phyloP scores from a whole-genome alignment of 768 basidiomycete species.

The Boletus subparvulus region DNA sequence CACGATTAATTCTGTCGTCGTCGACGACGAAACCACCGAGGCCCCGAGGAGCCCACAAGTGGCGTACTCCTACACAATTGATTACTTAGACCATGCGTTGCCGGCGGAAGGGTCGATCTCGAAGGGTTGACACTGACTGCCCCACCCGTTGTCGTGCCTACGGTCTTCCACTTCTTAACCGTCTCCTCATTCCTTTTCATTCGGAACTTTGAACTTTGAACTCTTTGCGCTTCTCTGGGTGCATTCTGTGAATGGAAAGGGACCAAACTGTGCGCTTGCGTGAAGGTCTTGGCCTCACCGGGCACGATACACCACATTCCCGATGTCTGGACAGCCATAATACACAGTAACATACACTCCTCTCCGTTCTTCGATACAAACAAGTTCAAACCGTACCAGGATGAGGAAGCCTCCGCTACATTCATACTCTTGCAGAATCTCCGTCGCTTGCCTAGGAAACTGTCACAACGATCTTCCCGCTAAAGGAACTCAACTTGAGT shows the following conservation, averaged over 20 bases:
- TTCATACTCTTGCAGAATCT: slow-evolving; percentile 6
- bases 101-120: slow-evolving; percentile 3
- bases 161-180: neutral
- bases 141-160: slow-evolving; percentile 12
- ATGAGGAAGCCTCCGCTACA: neutral
- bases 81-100: neutral
- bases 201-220: slow-evolving; percentile 6
- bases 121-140: neutral
- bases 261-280: neutral
- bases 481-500: slow-evolving; percentile 6
- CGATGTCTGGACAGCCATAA: neutral
- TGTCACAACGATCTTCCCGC: slow-evolving; percentile 34
- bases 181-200: neutral
- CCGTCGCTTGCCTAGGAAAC: slow-evolving; percentile 21
- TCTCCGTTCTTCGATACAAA: slow-evolving; percentile 5
- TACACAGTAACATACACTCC: neutral
- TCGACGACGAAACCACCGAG: slow-evolving; percentile 9
- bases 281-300: neutral
- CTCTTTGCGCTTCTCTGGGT: neutral
- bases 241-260: neutral
- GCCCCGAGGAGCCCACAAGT: slow-evolving; percentile 10
- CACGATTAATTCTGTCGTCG: neutral
- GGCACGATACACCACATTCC: neutral
- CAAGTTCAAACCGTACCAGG: slow-evolving; percentile 1
- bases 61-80: neutral